A percentile compares a stretch with the other conserved stretches of the same genome.
These are phyloP conservation scores for Nigrograna mackinnonii DNA, from an alignment of 2,329 filamentous ascomycete genomes.

Conservation along the genomic window DNA sequence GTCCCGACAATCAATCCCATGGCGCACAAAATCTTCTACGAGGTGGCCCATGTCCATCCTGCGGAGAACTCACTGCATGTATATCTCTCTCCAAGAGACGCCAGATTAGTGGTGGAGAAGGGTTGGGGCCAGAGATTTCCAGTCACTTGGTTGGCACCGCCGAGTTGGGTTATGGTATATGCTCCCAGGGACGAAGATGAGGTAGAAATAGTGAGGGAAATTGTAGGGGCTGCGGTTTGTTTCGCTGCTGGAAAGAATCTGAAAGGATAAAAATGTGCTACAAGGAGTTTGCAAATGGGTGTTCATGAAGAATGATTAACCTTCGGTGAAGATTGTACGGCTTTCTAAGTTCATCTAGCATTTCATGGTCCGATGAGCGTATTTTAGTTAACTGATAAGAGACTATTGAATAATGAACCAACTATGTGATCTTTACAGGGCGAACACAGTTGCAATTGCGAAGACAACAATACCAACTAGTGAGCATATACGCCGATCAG, in stretches of 20 bases:
- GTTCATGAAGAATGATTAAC: no score
- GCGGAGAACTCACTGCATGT: conserved; percentile 78
- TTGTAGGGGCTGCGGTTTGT: conserved; percentile 76
- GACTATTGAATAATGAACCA: no score
- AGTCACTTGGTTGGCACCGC: conserved; percentile 30
- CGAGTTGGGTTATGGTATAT: conserved; percentile 68
- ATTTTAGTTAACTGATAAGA: no score
- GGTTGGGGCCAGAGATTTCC: conserved; percentile 76
- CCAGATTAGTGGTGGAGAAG: conserved; percentile 68
- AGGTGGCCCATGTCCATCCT: conserved; percentile 68
- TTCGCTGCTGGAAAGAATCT: conserved; percentile 49
- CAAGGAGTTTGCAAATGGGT: no score
- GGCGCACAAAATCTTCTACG: conserved; percentile 34
- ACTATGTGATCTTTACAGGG: no score
- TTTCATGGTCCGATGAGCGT: no score
- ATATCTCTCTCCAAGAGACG: conserved; percentile 77
- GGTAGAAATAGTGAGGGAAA: conserved; percentile 66
- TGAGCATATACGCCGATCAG: no score
- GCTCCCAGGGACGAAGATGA: conserved; percentile 73
- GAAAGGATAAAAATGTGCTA: no score
- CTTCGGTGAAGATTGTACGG: no score
- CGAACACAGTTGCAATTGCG: no score
- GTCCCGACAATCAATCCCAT: conserved; percentile 27
- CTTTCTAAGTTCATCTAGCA: no score
- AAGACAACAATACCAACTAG: no score